phyloP scores from a whole-genome alignment of 208 protist species.

The Leishmania amazonensis region DNA sequence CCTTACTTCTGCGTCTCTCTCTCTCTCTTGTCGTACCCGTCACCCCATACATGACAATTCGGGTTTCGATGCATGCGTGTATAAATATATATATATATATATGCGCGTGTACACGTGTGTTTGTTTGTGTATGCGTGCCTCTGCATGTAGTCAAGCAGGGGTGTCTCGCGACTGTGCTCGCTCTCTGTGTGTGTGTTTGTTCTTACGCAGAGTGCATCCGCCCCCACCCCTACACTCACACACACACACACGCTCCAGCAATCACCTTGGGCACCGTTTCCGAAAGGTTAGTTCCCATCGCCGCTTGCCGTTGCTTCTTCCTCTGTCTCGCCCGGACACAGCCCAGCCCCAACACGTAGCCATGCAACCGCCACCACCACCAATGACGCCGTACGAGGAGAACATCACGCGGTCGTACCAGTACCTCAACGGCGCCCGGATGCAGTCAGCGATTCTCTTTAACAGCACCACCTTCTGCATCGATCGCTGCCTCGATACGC shows the following conservation, averaged over 20 bases:
- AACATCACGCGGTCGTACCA: constrained; percentile 69
- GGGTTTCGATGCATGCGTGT: not conserved
- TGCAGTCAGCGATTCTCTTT: constrained; percentile 64
- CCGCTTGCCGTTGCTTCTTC: not conserved
- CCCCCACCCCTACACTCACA: not conserved
- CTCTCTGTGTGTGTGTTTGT: not conserved
- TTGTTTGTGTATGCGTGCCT: not conserved
- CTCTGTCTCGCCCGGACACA: not conserved
- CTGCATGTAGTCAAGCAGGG: not conserved
- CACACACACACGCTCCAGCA: not conserved
- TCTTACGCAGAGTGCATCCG: not conserved
- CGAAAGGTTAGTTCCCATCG: not conserved
- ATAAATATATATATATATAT: not conserved
- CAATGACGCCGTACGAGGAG: constrained; percentile 81
- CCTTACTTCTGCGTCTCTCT: not conserved
- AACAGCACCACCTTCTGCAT: constrained; percentile 66
- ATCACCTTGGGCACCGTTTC: not conserved
- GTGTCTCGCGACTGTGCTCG: not conserved
- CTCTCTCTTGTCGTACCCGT: not conserved
- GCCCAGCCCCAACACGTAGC: not conserved
- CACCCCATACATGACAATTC: not conserved
- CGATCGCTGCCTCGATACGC: constrained; percentile 81
- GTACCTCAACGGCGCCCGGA: constrained; percentile 46
- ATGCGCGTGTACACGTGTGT: not conserved
- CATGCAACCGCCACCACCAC: constrained; percentile 63